These are phyloP conservation scores for Cordyceps fumosorosea DNA, from an alignment of 2,329 filamentous ascomycete species.

Conservation along the genomic window DNA sequence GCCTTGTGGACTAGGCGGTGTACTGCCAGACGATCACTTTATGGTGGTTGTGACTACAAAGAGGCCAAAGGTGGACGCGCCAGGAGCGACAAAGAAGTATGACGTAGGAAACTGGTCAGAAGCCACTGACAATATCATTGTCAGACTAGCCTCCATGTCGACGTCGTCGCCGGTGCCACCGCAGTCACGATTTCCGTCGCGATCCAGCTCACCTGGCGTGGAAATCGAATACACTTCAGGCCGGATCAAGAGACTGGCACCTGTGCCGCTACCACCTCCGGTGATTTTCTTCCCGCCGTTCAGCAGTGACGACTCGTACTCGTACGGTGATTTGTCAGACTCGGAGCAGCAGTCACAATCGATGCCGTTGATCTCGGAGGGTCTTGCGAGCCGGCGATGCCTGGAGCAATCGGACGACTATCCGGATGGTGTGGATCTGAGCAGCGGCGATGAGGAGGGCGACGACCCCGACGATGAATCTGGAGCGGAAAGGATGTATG, in stretches of 20 bases:
- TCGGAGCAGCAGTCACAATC: slow-evolving; percentile 24
- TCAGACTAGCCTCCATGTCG: slow-evolving; percentile 35
- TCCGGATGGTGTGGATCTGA: slow-evolving; percentile 32
- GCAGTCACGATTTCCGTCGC: not conserved
- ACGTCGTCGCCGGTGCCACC: slow-evolving; percentile 29
- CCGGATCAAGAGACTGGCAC: slow-evolving; percentile 36
- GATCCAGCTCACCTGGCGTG: slow-evolving; percentile 18
- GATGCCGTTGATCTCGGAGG: slow-evolving; percentile 19
- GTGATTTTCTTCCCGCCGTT: slow-evolving; percentile 45
- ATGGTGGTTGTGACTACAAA: slow-evolving; percentile 47
- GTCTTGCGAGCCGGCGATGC: slow-evolving; percentile 26
- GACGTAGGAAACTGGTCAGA: slow-evolving; percentile 20
- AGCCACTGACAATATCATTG: slow-evolving; percentile 34
- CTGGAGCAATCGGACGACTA: slow-evolving; percentile 36
- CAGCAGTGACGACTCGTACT: slow-evolving; percentile 33
- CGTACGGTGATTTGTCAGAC: slow-evolving; percentile 24
- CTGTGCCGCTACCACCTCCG: slow-evolving; percentile 45
- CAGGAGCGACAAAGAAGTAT: not conserved
- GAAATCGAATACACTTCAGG: slow-evolving; percentile 41
- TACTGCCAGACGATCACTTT: slow-evolving; percentile 59
- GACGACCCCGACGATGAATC: slow-evolving; percentile 32
- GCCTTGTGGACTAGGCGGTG: slow-evolving; percentile 52
- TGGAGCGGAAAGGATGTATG: slow-evolving; percentile 25
- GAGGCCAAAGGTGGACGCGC: slow-evolving; percentile 28
- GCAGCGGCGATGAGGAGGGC: slow-evolving; percentile 36